Evolutionary conservation across 768 basidiomycete species (phyloP), one percentile per base, ranked within the genome.

Genomic region (Royoungia palumana): DNA sequence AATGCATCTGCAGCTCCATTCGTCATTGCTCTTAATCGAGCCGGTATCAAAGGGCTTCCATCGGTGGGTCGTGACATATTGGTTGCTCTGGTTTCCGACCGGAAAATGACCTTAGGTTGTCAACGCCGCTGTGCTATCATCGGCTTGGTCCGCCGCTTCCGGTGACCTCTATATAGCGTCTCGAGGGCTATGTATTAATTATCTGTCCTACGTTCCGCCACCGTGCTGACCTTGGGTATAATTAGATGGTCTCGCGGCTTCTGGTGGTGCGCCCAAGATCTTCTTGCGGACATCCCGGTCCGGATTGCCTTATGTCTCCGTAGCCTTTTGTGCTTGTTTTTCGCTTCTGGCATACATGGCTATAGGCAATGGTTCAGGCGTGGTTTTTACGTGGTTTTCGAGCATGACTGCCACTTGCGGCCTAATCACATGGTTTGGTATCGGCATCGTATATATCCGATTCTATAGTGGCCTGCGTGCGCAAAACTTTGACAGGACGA

Each of bases 21-120:
- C 63, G 79, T 81, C 39, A 78, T 81, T 32, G 79, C 79, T 1
- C 70, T 75, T 41, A 56, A 62, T 24, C 61, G 61, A 24, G 78
- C 79, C 14, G 81, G 79, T 21, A 81, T 82, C 65, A 77, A 71
- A 49, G 76, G 64, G 13, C 65, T 82, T 0, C 77, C 80, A 7
- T 71, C 70, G 21, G 75, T 71, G 40, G 28, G 68, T 57, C 36
- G 38, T 10, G 8, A 22, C 16, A 14, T 27, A 17, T 28, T 41
- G 14, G 28, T 37, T 22, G 20, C 16, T 16, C 12, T 24, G 32
- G 9, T 20, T 9, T 6, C 14, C 30, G 5, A 35, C 37, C 48
- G 13, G 27, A 50, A 20, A 8, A 6, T 28, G 22, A 38, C 49
- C n/a, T 19, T 56, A 61, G 24, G 40, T 61, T 35, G 58, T 69